A percentile compares a stretch with the other conserved stretches of the same genome.
These are phyloP conservation scores for Starmerella kuoi DNA, from an alignment of 805 yeast genomes.

Conservation along the genomic window DNA sequence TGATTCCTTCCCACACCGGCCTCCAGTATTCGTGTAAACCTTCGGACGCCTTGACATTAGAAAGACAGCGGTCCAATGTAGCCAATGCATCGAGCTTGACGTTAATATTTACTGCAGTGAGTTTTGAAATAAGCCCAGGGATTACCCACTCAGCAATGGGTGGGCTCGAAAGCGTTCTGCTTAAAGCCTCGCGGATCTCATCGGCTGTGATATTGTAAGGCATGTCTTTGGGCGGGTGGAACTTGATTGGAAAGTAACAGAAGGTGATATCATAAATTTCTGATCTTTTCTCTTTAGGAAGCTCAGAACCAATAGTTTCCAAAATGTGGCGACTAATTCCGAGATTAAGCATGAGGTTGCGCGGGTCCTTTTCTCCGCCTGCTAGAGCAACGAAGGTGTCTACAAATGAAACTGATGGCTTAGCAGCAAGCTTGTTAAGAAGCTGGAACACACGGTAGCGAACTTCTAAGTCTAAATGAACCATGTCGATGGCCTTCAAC, in stretches of 20 bases:
- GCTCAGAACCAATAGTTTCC: conserved; percentile 26
- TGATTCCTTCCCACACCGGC: conserved; percentile 74
- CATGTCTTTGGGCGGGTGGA: conserved; percentile 80
- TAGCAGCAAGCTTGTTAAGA: conserved; percentile 1
- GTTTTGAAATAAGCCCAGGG: conserved; percentile 66
- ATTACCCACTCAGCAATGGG: conserved; percentile 62
- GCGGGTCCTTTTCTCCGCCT: conserved; percentile 88
- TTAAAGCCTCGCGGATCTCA: conserved; percentile 51
- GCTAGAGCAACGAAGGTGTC: conserved; percentile 55
- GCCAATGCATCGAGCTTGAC: conserved; percentile 56
- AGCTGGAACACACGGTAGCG: conserved; percentile 9
- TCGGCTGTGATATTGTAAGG: conserved; percentile 70
- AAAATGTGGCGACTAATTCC: conserved; percentile 41
- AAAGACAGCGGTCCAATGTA: conserved; percentile 48
- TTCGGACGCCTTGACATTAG: conserved; percentile 35
- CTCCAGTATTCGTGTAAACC: conserved; percentile 52
- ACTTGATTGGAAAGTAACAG: conserved; percentile 94
- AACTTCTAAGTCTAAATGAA: conserved; percentile 2
- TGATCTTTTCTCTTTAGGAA: conserved; percentile 37
- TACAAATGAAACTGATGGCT: conserved; percentile 31
- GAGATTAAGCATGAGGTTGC: conserved; percentile 65
- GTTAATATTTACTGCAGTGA: conserved; percentile 34
- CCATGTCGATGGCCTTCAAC: conserved; percentile 13
- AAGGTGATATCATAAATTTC: conserved; percentile 78
- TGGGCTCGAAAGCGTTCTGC: conserved; percentile 49